Conservation (phyloP, 2,329 filamentous ascomycete species). For the Chrysoporthe deuterocubensis region DNA sequence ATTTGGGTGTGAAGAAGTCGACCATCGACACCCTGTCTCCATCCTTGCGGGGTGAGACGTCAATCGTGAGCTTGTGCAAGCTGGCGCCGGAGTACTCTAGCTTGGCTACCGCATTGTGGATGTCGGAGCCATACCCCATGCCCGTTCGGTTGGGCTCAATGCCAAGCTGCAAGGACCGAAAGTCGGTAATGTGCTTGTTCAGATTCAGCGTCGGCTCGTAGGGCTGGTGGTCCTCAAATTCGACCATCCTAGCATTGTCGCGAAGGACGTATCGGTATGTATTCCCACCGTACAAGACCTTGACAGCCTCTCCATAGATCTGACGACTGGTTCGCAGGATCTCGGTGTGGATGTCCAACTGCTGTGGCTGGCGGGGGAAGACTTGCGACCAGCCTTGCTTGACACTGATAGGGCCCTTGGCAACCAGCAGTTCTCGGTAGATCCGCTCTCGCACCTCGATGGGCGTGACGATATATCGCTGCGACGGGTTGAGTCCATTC, state of each 20-base stretch:
- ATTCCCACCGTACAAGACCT: conserved; percentile 53
- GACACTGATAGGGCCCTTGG: conserved; percentile 38
- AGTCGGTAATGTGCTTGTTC: conserved; percentile 42
- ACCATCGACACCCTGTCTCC: background rate
- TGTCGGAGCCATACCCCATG: conserved; percentile 31
- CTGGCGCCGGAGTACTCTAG: conserved; percentile 26
- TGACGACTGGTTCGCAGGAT: conserved; percentile 44
- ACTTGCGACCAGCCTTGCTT: conserved; percentile 40
- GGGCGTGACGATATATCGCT: conserved; percentile 29
- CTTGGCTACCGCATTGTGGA: conserved; percentile 23
- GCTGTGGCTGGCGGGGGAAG: conserved; percentile 33
- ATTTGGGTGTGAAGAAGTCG: conserved; percentile 5
- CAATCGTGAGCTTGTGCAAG: conserved; percentile 49
- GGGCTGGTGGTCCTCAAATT: background rate
- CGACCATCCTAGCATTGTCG: conserved; percentile 35
- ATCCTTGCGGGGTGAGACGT: conserved; percentile 40
- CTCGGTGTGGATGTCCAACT: conserved; percentile 36
- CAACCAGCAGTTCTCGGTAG: conserved; percentile 38
- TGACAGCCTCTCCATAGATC: conserved; percentile 43
- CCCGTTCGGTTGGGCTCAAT: conserved; percentile 47
- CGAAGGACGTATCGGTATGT: conserved; percentile 51
- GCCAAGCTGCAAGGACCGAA: conserved; percentile 48
- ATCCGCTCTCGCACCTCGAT: conserved; percentile 41
- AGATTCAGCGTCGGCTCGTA: conserved; percentile 38
- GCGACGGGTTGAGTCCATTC: background rate